Evolutionary conservation across 129 eudicot genomes (phyloP), one percentile per base, ranked within the genome.

Genomic region (Glebionis coronaria): DNA sequence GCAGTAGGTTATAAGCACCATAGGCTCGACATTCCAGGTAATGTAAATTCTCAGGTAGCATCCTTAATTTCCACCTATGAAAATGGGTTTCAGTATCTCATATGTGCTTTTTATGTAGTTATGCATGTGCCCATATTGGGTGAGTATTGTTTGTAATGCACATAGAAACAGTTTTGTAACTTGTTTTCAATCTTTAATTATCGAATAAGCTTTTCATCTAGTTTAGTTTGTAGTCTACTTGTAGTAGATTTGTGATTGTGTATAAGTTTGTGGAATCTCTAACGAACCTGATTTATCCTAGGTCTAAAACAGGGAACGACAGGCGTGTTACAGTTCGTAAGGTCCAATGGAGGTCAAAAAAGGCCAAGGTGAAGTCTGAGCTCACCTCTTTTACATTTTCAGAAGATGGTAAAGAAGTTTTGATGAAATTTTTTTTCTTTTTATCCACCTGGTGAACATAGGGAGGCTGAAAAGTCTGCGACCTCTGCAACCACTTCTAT

Each of bases 401-500:
- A 61, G 90, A 80, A 67, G 82, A 82, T 44, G 79, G 97, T 29
- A 77, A 81, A 73, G 74, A 44, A 63, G 93, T 83, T 53, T 79
- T 93, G 16, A 74, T 46, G 61, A 92, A 93, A 21, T n/a, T 65
- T 84, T 63, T 93, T 93, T 65, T 74, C 81, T 46, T 81, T 14
- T 52, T 82, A 86, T 74, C 99, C 99, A 64, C 99, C 99, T 69
- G 78, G 80, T 62, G 85, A 78, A 53, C 74, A 61, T 15, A 83
- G 74, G 55, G 69, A 60, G 52, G 61, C 60, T 27, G 76, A 80
- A 60, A 78, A 83, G 74, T 82, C 50, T 60, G 56, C 72, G 23
- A 70, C 67, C n/a, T 82, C 50, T 60, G 56, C 72, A 29, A 70
- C 67, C n/a, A 56, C 73, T 35, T 68, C 70, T 55, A 70, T 69